Evolutionary conservation across 2,329 filamentous ascomycete species (phyloP).

Genomic region (Cladophialophora bantiana): DNA sequence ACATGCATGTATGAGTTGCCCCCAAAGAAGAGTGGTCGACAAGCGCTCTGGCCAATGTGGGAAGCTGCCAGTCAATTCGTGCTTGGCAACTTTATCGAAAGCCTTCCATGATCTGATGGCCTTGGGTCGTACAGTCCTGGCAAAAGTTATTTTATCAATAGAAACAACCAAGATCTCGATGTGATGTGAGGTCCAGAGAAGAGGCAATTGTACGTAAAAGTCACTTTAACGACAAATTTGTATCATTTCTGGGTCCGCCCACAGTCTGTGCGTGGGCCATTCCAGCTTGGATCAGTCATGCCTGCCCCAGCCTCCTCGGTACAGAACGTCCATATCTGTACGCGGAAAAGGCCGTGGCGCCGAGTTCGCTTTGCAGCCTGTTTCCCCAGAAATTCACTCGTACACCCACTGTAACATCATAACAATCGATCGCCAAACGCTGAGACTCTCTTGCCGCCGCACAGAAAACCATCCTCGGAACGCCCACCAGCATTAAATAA

Average conservation of each 20-base stretch:
- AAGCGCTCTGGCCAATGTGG: background rate
- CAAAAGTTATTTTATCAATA: conserved; percentile 1
- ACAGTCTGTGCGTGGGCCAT: background rate
- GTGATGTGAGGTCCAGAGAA: background rate
- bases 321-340: too few species aligned
- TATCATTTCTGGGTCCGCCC: conserved; percentile 3
- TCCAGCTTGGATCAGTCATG: background rate
- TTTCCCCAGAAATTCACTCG: background rate
- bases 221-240: too few species aligned
- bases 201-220: too few species aligned
- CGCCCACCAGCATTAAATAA: background rate
- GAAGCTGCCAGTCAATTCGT: background rate
- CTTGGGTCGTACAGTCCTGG: background rate
- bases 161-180: background rate
- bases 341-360: background rate
- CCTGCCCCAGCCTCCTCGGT: background rate
- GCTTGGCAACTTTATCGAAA: background rate
- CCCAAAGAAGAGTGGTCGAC: background rate
- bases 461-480: background rate
- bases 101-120: background rate
- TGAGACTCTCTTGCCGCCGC: background rate
- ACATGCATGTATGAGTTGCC: background rate
- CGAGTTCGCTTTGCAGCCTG: conserved; percentile 2
- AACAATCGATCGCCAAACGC: background rate
- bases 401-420: background rate